Percentiles rank a stretch among this genome's conserved stretches.
Evolutionary conservation across 768 basidiomycete genomes (phyloP).

Genomic region (Termitomyces sp.): DNA sequence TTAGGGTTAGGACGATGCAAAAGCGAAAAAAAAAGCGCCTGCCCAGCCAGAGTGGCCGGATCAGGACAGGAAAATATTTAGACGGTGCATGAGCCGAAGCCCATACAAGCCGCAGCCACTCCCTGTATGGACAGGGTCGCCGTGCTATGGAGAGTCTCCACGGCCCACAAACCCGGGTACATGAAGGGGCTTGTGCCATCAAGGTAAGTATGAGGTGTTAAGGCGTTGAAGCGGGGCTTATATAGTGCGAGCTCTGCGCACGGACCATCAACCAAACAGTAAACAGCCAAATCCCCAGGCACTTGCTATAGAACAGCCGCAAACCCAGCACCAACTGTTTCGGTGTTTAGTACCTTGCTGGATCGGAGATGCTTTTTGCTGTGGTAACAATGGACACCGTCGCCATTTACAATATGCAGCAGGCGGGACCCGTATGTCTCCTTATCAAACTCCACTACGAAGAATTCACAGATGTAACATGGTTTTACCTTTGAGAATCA

Average conservation of each 20-base stretch:
- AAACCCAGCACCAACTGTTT: conserved; percentile 31
- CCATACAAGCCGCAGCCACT: conserved; percentile 47
- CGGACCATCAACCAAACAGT: too few relatives aligned
- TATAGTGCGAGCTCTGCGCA: conserved; percentile 1
- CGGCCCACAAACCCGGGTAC: conserved; percentile 52
- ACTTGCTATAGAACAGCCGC: not conserved
- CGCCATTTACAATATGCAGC: conserved; percentile 95
- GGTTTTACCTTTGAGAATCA: too few relatives aligned
- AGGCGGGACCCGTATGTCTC: conserved; percentile 85
- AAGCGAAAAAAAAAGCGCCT: conserved; percentile 28
- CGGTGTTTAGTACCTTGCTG: conserved; percentile 84
- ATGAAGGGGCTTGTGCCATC: conserved; percentile 57
- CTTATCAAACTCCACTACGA: conserved; percentile 95
- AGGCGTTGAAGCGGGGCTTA: not conserved
- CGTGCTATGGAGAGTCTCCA: conserved; percentile 62
- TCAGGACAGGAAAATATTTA: conserved; percentile 60
- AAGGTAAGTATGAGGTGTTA: conserved; percentile 56
- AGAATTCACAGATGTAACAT: conserved; percentile 94
- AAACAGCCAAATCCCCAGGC: too few relatives aligned
- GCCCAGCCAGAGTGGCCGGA: conserved; percentile 46
- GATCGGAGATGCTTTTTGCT: conserved; percentile 93
- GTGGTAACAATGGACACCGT: conserved; percentile 97
- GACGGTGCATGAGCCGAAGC: conserved; percentile 64
- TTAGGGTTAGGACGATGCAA: conserved; percentile 7
- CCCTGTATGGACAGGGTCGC: conserved; percentile 68